These are phyloP conservation scores for Alternaria angustiovoidea DNA, from an alignment of 2,329 filamentous ascomycete genomes.

Conservation along the genomic window DNA sequence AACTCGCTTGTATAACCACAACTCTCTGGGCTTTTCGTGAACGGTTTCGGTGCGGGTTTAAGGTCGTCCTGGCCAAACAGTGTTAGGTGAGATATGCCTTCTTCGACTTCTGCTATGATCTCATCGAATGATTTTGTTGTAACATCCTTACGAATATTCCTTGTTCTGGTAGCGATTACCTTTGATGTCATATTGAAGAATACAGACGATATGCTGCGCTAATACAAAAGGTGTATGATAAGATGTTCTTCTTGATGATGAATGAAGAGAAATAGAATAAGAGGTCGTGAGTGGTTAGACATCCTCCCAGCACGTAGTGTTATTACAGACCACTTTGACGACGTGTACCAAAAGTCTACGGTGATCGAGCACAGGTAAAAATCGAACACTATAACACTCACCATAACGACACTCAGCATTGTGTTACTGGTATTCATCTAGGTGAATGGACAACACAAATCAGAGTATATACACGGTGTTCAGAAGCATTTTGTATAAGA, in stretches of 20 bases:
- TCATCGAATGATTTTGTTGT: not conserved
- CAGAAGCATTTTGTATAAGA: not conserved
- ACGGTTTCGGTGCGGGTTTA: not conserved
- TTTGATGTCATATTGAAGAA: not conserved
- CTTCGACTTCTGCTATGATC: not conserved
- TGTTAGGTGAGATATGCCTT: not conserved
- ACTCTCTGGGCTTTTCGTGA: not conserved
- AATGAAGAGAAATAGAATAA: not conserved
- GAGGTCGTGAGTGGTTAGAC: not conserved
- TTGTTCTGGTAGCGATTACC: not conserved
- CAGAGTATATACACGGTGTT: not conserved
- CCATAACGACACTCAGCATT: not conserved
- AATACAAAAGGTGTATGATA: not conserved
- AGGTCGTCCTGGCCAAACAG: not conserved
- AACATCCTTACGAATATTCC: not conserved
- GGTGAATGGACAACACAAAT: not conserved
- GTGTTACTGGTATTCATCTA: not conserved
- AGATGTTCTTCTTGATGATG: not conserved
- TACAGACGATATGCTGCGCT: too few species aligned
- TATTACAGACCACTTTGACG: not conserved
- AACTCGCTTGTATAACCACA: not conserved
- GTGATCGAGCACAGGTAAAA: not conserved
- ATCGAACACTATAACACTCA: not conserved
- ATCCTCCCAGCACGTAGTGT: not conserved
- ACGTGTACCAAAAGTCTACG: not conserved